Conservation (phyloP, 2,329 filamentous ascomycete genomes). For the Pleoardoris graminearum region DNA sequence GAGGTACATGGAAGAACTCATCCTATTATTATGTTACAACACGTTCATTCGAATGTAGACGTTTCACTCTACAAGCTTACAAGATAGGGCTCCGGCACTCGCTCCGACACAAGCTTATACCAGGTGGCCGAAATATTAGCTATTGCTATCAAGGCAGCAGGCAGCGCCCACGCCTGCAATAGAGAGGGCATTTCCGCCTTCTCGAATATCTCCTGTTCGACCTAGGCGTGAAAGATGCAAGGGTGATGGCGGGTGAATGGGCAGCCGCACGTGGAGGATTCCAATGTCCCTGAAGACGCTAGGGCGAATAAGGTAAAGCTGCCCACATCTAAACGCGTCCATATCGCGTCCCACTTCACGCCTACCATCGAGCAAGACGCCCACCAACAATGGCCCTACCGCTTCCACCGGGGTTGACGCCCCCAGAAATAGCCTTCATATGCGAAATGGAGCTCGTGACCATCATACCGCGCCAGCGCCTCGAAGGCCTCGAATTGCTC, state of each 20-base stretch:
- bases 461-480: constrained; percentile 84
- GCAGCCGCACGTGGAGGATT: background rate
- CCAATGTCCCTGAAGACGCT: background rate
- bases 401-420: constrained; percentile 69
- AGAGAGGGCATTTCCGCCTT: constrained; percentile 24
- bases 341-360: constrained; percentile 21
- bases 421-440: constrained; percentile 87
- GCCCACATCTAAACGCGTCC: constrained; percentile 5
- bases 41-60: too few relatives aligned
- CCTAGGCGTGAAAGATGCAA: background rate
- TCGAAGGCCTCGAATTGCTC: constrained; percentile 83
- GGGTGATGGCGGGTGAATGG: background rate
- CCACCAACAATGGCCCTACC: constrained; percentile 61
- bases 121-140: constrained; percentile 29
- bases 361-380: constrained; percentile 14
- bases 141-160: constrained; percentile 25
- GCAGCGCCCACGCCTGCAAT: constrained; percentile 28
- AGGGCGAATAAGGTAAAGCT: constrained; percentile 21
- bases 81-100: constrained; percentile 62
- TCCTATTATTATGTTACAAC: constrained; percentile 57
- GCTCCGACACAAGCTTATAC: constrained; percentile 48
- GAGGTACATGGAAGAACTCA: constrained; percentile 86
- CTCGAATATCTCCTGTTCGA: background rate
- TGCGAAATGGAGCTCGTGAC: constrained; percentile 98
- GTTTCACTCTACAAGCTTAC: constrained; percentile 48